These are phyloP conservation scores for Amanita molliuscula DNA, from an alignment of 768 basidiomycete genomes.

Conservation along the genomic window DNA sequence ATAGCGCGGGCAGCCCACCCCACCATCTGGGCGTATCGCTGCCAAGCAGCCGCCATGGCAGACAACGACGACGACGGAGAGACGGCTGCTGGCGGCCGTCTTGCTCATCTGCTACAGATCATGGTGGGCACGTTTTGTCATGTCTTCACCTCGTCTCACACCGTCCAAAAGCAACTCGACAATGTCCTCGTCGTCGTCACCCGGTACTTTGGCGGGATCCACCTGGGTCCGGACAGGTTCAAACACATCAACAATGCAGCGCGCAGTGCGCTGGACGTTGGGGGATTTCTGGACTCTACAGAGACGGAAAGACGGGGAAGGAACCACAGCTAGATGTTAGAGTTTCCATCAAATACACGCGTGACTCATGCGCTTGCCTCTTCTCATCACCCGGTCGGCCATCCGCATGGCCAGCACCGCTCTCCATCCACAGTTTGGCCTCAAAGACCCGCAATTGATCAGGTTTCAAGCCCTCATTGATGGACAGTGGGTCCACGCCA, in stretches of 20 bases:
- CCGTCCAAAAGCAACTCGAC: constrained; percentile 48
- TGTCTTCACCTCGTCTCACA: neutral
- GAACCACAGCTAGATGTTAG: constrained; percentile 7
- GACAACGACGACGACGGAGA: constrained; percentile 97
- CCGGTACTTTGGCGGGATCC: constrained; percentile 88
- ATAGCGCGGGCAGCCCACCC: constrained; percentile 73
- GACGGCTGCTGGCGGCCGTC: constrained; percentile 80
- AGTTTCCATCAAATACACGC: no score
- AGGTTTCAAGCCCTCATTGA: constrained; percentile 71
- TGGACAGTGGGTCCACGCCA: constrained; percentile 82
- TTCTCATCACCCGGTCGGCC: neutral
- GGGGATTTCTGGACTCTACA: constrained; percentile 67
- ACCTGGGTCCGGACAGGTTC: constrained; percentile 81
- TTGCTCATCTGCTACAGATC: constrained; percentile 88
- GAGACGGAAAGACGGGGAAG: constrained; percentile 18
- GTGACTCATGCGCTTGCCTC: no score
- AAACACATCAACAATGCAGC: constrained; percentile 96
- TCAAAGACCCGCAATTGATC: constrained; percentile 71
- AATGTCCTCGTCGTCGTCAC: constrained; percentile 89
- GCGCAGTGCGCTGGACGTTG: constrained; percentile 78
- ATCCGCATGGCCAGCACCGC: constrained; percentile 43
- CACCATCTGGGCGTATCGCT: constrained; percentile 76
- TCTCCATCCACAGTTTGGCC: constrained; percentile 46
- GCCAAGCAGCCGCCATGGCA: constrained; percentile 43
- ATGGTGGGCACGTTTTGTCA: constrained; percentile 35